These are phyloP conservation scores for Quillaja saponaria DNA, from an alignment of 306 rosid species.

Conservation along the genomic window DNA sequence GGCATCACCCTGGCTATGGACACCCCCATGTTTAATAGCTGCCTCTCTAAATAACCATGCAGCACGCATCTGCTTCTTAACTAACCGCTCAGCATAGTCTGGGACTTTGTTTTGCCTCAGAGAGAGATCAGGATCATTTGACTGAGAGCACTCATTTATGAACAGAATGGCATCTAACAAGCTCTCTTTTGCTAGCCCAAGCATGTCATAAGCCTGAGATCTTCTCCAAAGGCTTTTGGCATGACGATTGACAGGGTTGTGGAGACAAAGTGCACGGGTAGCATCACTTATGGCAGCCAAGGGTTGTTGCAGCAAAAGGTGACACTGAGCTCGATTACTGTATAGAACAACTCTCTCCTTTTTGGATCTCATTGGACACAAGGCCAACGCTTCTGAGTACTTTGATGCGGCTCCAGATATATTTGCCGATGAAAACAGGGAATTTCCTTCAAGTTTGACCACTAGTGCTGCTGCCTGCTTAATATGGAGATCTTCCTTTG, in stretches of 20 bases:
- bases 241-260: constrained; percentile 90
- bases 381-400: constrained; percentile 89
- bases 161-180: constrained; percentile 92
- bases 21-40: constrained; percentile 89
- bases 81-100: constrained; percentile 91
- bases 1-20: constrained; percentile 81
- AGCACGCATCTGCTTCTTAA: constrained; percentile 97
- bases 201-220: constrained; percentile 99
- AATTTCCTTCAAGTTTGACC: constrained; percentile 98
- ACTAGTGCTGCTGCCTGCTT: constrained; percentile 98
- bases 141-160: constrained; percentile 96
- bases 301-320: constrained; percentile 90
- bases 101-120: constrained; percentile 94
- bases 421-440: constrained; percentile 90
- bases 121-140: constrained; percentile 90
- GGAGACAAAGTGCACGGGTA: constrained; percentile 93
- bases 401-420: constrained; percentile 92
- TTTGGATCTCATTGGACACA: constrained; percentile 95
- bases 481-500: constrained; percentile 94
- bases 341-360: constrained; percentile 95
- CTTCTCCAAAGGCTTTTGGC: constrained; percentile 99
- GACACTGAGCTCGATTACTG: constrained; percentile 96
- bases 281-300: constrained; percentile 96
- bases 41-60: constrained; percentile 99
- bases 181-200: constrained; percentile 92